A percentile compares a stretch with the other conserved stretches of the same genome.
Conservation (phyloP, 2,329 filamentous ascomycete species). For the Orbilia quercus region DNA sequence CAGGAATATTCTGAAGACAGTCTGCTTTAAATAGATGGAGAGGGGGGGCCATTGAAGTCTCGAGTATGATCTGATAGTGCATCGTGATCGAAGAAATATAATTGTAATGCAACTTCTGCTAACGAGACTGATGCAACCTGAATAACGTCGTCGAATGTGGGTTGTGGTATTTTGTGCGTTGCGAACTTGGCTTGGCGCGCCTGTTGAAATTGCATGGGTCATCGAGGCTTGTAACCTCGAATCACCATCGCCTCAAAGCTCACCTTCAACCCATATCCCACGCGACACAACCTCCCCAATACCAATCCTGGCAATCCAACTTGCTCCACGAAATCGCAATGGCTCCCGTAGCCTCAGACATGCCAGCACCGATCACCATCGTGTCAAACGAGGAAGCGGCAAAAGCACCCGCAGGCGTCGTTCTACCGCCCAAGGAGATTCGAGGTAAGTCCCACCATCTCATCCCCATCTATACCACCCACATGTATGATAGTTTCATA, state of each 20-base stretch:
- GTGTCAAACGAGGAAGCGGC: slow-evolving; percentile 69
- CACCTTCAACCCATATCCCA: not conserved
- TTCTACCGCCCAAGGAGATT: slow-evolving; percentile 86
- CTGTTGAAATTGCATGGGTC: slow-evolving; percentile 4
- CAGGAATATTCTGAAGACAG: too few relatives aligned
- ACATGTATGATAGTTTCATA: slow-evolving; percentile 57
- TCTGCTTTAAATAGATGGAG: too few relatives aligned
- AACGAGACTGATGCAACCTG: too few relatives aligned
- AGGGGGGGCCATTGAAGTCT: too few relatives aligned
- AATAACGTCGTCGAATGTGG: too few relatives aligned
- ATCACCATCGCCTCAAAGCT: slow-evolving; percentile 6
- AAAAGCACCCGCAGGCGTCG: slow-evolving; percentile 83
- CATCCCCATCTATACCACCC: slow-evolving; percentile 27
- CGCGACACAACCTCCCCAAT: slow-evolving; percentile 7
- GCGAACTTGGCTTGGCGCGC: not conserved
- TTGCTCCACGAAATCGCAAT: slow-evolving; percentile 1
- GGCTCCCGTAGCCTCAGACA: slow-evolving; percentile 44
- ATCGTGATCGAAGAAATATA: too few relatives aligned
- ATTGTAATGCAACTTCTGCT: too few relatives aligned
- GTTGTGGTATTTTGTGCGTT: slow-evolving; percentile 12
- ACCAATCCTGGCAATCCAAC: not conserved
- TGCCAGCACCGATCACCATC: slow-evolving; percentile 39
- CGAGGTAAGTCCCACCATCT: slow-evolving; percentile 67
- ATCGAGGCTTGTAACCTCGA: not conserved
- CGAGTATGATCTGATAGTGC: too few relatives aligned